Evolutionary conservation across 805 yeast genomes (phyloP).

Genomic region (Kluyveromyces starmeri): DNA sequence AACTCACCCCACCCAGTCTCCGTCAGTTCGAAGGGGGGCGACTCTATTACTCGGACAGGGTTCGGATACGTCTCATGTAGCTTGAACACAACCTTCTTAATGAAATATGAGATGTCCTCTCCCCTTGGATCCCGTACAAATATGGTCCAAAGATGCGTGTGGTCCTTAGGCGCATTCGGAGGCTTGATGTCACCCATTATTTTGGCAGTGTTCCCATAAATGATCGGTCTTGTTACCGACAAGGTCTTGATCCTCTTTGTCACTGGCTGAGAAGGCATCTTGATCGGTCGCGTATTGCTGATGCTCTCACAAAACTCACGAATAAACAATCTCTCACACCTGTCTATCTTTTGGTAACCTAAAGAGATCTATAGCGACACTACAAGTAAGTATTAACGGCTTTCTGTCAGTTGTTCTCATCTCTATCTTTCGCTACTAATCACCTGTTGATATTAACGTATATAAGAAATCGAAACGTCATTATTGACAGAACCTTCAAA

Average conservation of each 20-base stretch:
- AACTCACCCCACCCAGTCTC: conserved; percentile 99
- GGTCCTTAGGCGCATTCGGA: conserved; percentile 68
- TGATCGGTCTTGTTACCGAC: conserved; percentile 67
- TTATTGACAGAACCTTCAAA: no score
- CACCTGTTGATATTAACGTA: no score
- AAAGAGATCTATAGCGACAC: no score
- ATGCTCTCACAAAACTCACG: no score
- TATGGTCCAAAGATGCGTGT: conserved; percentile 93
- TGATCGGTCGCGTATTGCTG: neutral
- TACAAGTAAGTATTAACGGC: no score
- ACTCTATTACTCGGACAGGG: conserved; percentile 76
- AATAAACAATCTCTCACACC: no score
- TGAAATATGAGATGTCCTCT: conserved; percentile 69
- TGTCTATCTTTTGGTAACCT: no score
- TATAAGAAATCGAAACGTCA: no score
- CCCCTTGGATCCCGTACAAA: conserved; percentile 75
- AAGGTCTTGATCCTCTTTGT: conserved; percentile 39
- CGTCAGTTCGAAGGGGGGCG: conserved; percentile 89
- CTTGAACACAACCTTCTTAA: conserved; percentile 88
- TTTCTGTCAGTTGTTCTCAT: no score
- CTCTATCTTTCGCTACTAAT: no score
- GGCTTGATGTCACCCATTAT: conserved; percentile 53
- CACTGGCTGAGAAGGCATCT: conserved; percentile 5
- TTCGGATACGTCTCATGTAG: conserved; percentile 89
- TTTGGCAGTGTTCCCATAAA: conserved; percentile 73